Base-by-base conservation (phyloP, 306 rosid species). In the Canavalia gladiata region DNA sequence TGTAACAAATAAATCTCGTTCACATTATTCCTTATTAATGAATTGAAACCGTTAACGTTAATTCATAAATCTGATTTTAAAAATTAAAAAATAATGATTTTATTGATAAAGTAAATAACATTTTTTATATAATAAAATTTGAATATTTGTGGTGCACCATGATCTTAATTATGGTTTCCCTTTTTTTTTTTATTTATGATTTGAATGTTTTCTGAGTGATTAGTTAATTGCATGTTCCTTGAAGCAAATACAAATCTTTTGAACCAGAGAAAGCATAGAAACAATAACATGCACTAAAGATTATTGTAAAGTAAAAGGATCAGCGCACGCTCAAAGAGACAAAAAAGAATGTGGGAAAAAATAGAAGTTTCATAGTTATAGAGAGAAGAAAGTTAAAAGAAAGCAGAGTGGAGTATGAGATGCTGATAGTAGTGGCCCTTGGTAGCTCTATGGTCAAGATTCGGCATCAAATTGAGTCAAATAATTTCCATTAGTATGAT, bases 361-460 rank as follows among this genome's bases (percentile, higher is more conserved):
- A 49, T 28, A 43, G 0, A 74, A 50, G 30, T 42, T 66, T 62
- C 72, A 52, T 43, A 65, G 10, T 66, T 50, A 41, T 60, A 65
- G 57, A 82, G n/a, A 79, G 83, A 80, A 75, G 68, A 80, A 81
- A 78, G 49, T 60, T 74, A 68, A 64, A 77, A 52, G 45, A 64
- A 7, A 60, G 31, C 1, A 77, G 49, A 74, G 43, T 78, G 71
- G 71, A 84, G 90, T 78, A 88, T 86, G 76, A 76, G 90, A 90
- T 90, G 79, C 90, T 63, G 10, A 39, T 29, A 71, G 77, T 55
- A 80, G 85, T 86, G 94, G 77, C 87, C 74, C 57, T 78, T 68
- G 68, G 75, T 33, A 51, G 41, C 2, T 78, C 47, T 35, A 60
- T 35, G 76, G 87, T 82, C 90, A 68, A 83, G 75, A 88, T 86